Evolutionary conservation across 495 filamentous ascomycete species (phyloP).

Genomic region (Aspergillus saccharolyticus): DNA sequence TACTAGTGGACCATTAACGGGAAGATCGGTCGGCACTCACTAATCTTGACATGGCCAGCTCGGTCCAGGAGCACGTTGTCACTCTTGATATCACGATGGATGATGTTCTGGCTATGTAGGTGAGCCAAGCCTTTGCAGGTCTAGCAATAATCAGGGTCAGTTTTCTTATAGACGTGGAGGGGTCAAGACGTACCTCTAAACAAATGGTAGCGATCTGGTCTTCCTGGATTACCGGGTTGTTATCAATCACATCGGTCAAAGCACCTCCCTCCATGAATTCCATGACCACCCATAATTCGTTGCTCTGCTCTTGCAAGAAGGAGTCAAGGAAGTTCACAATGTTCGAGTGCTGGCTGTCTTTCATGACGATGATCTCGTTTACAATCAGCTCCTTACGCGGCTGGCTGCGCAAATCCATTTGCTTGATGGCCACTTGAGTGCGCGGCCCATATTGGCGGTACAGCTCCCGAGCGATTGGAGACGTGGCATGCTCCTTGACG

Average conservation of each 20-base stretch:
- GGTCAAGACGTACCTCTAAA: slow-evolving; percentile 62
- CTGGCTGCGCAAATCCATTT: slow-evolving; percentile 98
- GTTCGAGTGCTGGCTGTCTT: slow-evolving; percentile 94
- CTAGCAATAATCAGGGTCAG: slow-evolving; percentile 47
- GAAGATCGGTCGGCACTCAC: slow-evolving; percentile 46
- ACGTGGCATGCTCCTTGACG: slow-evolving; percentile 69
- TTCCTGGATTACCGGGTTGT: slow-evolving; percentile 84
- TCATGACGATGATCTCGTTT: slow-evolving; percentile 99
- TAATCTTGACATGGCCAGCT: slow-evolving; percentile 95
- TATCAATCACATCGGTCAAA: slow-evolving; percentile 96
- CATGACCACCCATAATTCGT: slow-evolving; percentile 98
- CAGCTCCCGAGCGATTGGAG: slow-evolving; percentile 59
- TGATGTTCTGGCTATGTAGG: slow-evolving; percentile 91
- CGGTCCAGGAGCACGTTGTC: slow-evolving; percentile 95
- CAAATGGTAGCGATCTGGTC: slow-evolving; percentile 98
- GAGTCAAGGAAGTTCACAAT: slow-evolving; percentile 99
- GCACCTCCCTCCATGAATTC: slow-evolving; percentile 99
- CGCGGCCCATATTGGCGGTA: slow-evolving; percentile 64
- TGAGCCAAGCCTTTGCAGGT: slow-evolving; percentile 94
- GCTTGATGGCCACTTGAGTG: slow-evolving; percentile 92
- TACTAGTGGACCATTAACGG: no score
- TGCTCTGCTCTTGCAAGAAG: slow-evolving; percentile 86
- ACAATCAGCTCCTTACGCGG: slow-evolving; percentile 98
- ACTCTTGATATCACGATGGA: slow-evolving; percentile 98
- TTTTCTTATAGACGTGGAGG: neutral